A percentile compares a stretch with the other conserved stretches of the same genome.
Conservation (phyloP, 805 yeast genomes). For the Candida odintsovae region DNA sequence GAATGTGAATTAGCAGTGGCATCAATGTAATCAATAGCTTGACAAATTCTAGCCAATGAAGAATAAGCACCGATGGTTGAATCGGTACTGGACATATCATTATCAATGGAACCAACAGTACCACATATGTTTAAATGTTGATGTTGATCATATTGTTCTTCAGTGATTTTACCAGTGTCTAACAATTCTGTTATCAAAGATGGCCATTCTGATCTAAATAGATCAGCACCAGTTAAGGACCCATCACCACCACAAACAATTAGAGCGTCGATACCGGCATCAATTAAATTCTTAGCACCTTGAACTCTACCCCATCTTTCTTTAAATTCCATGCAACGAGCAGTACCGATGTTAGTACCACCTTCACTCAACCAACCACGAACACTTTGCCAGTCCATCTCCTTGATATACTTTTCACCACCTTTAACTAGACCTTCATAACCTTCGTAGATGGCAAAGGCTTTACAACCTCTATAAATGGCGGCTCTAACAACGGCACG, state of each 20-base stretch:
- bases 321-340: conserved; percentile 62
- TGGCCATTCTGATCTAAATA: conserved; percentile 76
- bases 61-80: conserved; percentile 79
- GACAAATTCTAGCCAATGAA: conserved; percentile 69
- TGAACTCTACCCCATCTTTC: conserved; percentile 59
- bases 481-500: conserved; percentile 94
- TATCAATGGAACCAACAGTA: conserved; percentile 77
- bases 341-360: conserved; percentile 78
- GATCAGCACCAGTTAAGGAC: conserved; percentile 75
- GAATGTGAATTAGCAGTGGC: conserved; percentile 83
- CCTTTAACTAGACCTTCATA: conserved; percentile 90
- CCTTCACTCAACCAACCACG: conserved; percentile 66
- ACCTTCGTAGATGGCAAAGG: conserved; percentile 88
- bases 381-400: conserved; percentile 70
- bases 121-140: conserved; percentile 65
- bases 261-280: conserved; percentile 69
- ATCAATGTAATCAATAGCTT: conserved; percentile 74
- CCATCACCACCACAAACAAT: conserved; percentile 85
- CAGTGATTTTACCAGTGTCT: conserved; percentile 37
- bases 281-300: conserved; percentile 62
- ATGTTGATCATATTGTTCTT: conserved; percentile 40
- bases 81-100: conserved; percentile 81
- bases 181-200: conserved; percentile 55
- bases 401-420: conserved; percentile 53
- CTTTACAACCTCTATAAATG: conserved; percentile 79